These are phyloP conservation scores for Pestalotiopsis sp. DNA, from an alignment of 2,329 filamentous ascomycete species.

Conservation along the genomic window DNA sequence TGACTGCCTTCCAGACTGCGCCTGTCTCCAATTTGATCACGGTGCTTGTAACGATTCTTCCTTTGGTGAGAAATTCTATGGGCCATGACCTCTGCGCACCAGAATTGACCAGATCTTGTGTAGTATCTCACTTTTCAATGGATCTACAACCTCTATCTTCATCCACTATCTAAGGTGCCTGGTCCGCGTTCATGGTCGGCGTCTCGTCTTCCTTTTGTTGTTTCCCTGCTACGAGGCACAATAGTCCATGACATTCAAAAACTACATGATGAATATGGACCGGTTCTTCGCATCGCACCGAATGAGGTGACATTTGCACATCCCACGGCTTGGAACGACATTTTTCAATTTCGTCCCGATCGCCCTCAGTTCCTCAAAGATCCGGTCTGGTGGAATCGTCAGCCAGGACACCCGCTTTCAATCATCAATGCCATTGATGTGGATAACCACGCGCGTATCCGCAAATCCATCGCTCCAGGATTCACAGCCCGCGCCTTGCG, in stretches of 20 bases:
- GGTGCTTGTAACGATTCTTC: not conserved
- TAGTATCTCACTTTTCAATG: not conserved
- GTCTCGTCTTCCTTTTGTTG: conserved; percentile 44
- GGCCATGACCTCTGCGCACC: not conserved
- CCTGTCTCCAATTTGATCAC: not conserved
- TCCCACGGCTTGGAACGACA: conserved; percentile 39
- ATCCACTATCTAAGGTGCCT: conserved; percentile 23
- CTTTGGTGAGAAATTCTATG: not conserved
- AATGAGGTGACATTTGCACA: conserved; percentile 51
- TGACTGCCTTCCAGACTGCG: not conserved
- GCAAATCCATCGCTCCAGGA: conserved; percentile 25
- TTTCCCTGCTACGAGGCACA: conserved; percentile 38
- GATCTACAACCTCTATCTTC: conserved; percentile 14
- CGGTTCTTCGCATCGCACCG: conserved; percentile 51
- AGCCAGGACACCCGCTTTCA: conserved; percentile 24
- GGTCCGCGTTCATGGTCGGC: conserved; percentile 32
- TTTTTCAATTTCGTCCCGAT: conserved; percentile 20
- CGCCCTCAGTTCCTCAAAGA: conserved; percentile 29
- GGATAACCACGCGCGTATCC: conserved; percentile 25
- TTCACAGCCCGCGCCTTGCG: conserved; percentile 25
- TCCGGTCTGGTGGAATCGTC: conserved; percentile 29
- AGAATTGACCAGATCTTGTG: not conserved
- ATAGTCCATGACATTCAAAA: conserved; percentile 46
- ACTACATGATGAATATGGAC: conserved; percentile 48
- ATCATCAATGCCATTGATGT: conserved; percentile 32